Evolutionary conservation across 768 basidiomycete genomes (phyloP).

Genomic region (Serendipita sp.): DNA sequence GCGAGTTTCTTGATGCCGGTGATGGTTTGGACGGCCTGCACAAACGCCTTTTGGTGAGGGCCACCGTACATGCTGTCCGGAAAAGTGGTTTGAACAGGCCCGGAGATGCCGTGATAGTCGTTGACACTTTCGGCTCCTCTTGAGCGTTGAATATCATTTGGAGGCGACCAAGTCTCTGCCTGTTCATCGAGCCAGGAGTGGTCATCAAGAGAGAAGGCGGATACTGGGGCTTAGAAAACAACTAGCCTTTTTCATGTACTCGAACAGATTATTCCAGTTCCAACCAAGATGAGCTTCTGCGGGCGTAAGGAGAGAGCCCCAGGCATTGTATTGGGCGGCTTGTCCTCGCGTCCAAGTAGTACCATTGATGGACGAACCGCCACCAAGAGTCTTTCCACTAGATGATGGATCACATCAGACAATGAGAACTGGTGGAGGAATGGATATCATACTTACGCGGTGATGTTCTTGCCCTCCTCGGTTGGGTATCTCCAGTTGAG

Average conservation of each 20-base stretch:
- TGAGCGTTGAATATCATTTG: conserved; percentile 14
- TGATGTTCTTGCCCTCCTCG: conserved; percentile 26
- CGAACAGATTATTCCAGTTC: conserved; percentile 9
- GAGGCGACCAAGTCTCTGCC: conserved; percentile 16
- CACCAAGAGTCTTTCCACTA: conserved; percentile 11
- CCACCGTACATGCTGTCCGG: conserved; percentile 35
- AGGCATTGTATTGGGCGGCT: conserved; percentile 9
- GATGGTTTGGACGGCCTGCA: conserved; percentile 29
- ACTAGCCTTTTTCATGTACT: conserved; percentile 11
- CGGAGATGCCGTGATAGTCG: conserved; percentile 35
- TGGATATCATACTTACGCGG: conserved; percentile 11
- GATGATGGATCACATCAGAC: background rate
- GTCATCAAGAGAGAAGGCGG: background rate
- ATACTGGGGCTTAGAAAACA: background rate
- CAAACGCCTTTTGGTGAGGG: conserved; percentile 35
- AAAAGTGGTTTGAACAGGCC: conserved; percentile 38
- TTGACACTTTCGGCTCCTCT: conserved; percentile 23
- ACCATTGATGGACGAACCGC: conserved; percentile 10
- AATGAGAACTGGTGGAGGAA: background rate
- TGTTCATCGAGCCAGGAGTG: background rate
- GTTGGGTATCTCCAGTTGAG: conserved; percentile 34
- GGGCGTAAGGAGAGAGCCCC: conserved; percentile 6
- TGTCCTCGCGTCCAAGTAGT: conserved; percentile 9
- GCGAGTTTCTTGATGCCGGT: conserved; percentile 25
- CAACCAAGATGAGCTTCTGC: conserved; percentile 8